Base-by-base conservation (phyloP, 805 yeast genomes). In the Sungouiella blattae region DNA sequence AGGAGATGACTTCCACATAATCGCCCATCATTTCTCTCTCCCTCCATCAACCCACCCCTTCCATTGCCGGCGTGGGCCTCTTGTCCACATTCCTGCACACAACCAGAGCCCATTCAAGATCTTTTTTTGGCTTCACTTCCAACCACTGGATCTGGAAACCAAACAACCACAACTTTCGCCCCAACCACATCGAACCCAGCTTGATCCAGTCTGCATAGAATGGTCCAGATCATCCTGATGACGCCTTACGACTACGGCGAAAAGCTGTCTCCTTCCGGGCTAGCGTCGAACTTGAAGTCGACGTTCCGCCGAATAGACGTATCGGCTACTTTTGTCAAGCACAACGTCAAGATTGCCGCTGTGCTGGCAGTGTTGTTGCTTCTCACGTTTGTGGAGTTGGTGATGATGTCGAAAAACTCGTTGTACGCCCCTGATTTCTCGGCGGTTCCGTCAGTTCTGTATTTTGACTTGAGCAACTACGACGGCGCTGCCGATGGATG, bases 401-500 rank as follows among this genome's bases (percentile, higher is more conserved):
- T 49, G n/a, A 32, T 46, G 14, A 39, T 47, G 20, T 26, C 40
- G 20, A 31, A 32, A 4, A 32, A 36, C 27, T 20, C 46, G 9
- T 30, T 54, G 26, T 64, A 67, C 46, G 43, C 50, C 11, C 73
- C 73, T 11, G 47, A 58, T 38, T 62, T 68, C 40, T 18, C 35
- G 20, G 23, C 39, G 12, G 43, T 49, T 23, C 58, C 63, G 3
- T 43, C 48, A 28, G 87, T 86, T 8, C 80, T 75, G 47, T 84
- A 75, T 50, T 87, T 80, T 56, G 97, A 89, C 55, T 64, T 89
- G 50, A 71, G 67, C 13, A 73, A 82, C 41, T 79, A 77, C 47
- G 69, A 64, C 31, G 88, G 93, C 5, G 60, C 81, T 11, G 72
- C 72, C 5, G 73, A 78, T 35, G 96, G 96, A 6, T 83, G 93